phyloP scores from a whole-genome alignment of 2,329 filamentous ascomycete species.

The Penicillium sp. region DNA sequence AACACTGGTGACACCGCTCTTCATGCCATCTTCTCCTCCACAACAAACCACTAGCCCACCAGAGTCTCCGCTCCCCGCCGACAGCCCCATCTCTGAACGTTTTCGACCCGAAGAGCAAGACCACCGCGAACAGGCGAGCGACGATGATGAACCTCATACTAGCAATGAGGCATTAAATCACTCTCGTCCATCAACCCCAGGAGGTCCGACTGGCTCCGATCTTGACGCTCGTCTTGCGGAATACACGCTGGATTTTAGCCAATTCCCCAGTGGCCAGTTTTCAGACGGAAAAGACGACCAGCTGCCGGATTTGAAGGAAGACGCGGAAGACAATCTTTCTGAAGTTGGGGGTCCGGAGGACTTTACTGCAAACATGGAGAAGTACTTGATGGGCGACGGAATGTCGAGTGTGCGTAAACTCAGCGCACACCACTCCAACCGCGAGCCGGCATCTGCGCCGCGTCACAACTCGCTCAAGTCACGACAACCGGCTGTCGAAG shows the following conservation, averaged over 20 bases:
- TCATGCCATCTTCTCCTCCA: slow-evolving; percentile 39
- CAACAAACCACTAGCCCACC: slow-evolving; percentile 18
- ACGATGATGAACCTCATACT: slow-evolving; percentile 11
- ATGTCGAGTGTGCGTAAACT: slow-evolving; percentile 17
- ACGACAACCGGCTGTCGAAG: slow-evolving; percentile 29
- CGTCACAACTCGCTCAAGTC: slow-evolving; percentile 21
- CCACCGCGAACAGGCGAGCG: slow-evolving; percentile 8
- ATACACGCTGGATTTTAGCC: slow-evolving; percentile 41
- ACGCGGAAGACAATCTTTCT: slow-evolving; percentile 32
- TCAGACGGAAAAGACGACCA: slow-evolving; percentile 22
- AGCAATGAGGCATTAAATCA: slow-evolving; percentile 9
- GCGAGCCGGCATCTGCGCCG: slow-evolving; percentile 8
- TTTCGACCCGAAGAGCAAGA: slow-evolving; percentile 7
- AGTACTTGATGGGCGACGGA: slow-evolving; percentile 35
- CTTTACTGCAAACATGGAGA: slow-evolving; percentile 44
- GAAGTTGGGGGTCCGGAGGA: slow-evolving; percentile 44
- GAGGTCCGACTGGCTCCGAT: slow-evolving; percentile 29
- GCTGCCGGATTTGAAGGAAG: slow-evolving; percentile 26
- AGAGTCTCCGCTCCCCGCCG: slow-evolving; percentile 22
- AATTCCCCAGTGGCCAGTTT: slow-evolving; percentile 31
- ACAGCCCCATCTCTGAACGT: slow-evolving; percentile 25
- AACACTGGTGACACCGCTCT: slow-evolving; percentile 37
- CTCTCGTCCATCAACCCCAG: slow-evolving; percentile 22
- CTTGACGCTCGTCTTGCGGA: slow-evolving; percentile 42
- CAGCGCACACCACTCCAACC: not conserved